phyloP scores from a whole-genome alignment of 2,329 filamentous ascomycete species.

The Colletotrichum gigasporum region DNA sequence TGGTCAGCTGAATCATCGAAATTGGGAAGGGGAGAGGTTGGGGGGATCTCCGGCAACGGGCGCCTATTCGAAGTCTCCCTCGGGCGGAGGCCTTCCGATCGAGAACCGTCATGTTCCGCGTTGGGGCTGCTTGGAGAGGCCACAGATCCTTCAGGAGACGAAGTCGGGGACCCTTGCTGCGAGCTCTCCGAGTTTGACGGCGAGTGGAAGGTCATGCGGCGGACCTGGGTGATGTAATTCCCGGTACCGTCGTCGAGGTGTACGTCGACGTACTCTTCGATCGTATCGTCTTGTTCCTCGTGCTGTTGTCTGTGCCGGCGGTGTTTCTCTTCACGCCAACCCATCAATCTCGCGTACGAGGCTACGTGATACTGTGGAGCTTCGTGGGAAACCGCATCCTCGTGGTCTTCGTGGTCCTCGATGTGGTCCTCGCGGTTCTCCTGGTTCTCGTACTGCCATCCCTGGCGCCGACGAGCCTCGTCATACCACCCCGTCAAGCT shows the following conservation, averaged over 20 bases:
- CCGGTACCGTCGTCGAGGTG: neutral
- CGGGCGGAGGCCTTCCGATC: too few relatives aligned
- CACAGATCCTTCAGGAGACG: too few relatives aligned
- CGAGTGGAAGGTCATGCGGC: neutral
- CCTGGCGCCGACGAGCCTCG: too few relatives aligned
- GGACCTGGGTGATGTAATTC: neutral
- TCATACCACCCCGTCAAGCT: too few relatives aligned
- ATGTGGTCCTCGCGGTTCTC: too few relatives aligned
- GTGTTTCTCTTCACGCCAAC: neutral
- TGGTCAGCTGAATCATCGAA: too few relatives aligned
- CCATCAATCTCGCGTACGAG: neutral
- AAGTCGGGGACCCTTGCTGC: neutral
- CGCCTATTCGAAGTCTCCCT: too few relatives aligned
- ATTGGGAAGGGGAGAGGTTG: too few relatives aligned
- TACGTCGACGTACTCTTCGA: neutral
- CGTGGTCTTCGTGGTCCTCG: neutral
- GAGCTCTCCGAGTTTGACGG: neutral
- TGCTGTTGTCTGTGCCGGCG: neutral
- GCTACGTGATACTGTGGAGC: neutral
- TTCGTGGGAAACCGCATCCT: neutral
- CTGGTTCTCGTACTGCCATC: too few relatives aligned
- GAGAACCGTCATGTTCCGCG: too few relatives aligned
- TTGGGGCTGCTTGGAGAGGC: too few relatives aligned
- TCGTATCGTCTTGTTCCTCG: neutral
- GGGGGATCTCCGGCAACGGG: too few relatives aligned